Evolutionary conservation across 805 yeast genomes (phyloP).

Genomic region (Lipomyces lipofer): DNA sequence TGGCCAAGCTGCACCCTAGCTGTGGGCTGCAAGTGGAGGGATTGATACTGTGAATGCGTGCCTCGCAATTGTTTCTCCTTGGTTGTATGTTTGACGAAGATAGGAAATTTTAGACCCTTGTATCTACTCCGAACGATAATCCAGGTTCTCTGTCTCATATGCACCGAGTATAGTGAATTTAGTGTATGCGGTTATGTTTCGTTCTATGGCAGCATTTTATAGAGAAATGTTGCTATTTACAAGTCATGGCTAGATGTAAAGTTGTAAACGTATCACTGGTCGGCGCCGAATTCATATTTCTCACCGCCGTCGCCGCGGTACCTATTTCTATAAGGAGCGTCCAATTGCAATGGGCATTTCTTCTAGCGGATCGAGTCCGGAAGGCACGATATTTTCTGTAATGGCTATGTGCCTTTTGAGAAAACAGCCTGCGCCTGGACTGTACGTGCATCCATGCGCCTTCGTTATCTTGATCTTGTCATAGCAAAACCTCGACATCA

Average conservation of each 20-base stretch:
- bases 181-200: too few relatives aligned
- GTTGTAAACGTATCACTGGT: too few relatives aligned
- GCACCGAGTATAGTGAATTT: background rate
- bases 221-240: background rate
- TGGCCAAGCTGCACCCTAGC: too few relatives aligned
- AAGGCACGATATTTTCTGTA: conserved; percentile 52
- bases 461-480: conserved; percentile 43
- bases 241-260: too few relatives aligned
- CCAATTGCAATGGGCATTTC: conserved; percentile 50
- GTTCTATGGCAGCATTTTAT: too few relatives aligned
- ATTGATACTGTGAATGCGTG: too few relatives aligned
- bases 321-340: conserved; percentile 47
- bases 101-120: too few relatives aligned
- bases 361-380: conserved; percentile 53
- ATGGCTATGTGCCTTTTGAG: conserved; percentile 37
- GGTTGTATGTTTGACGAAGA: too few relatives aligned
- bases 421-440: conserved; percentile 54
- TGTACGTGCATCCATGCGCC: conserved; percentile 50
- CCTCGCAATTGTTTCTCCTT: too few relatives aligned
- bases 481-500: conserved; percentile 30
- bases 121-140: too few relatives aligned
- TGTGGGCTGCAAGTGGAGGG: too few relatives aligned
- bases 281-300: conserved; percentile 16
- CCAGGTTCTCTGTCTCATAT: too few relatives aligned
- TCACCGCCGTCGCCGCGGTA: conserved; percentile 42